Conservation (phyloP, 805 yeast genomes). For the Isabelozyma gotoi region DNA sequence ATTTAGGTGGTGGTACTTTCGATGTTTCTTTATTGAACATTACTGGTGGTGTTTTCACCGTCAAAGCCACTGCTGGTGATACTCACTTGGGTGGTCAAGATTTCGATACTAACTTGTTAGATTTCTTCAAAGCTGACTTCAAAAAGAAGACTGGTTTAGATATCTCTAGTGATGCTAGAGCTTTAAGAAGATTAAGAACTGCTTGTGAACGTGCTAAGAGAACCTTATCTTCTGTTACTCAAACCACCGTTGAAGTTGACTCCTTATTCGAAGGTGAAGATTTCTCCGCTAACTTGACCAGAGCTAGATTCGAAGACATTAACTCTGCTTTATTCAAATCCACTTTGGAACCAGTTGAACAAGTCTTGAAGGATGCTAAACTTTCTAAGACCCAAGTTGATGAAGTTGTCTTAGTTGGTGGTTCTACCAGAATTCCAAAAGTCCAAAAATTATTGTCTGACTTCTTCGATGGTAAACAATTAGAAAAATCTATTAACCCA, state of each 20-base stretch:
- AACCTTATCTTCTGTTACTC: constrained; percentile 49
- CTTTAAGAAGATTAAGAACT: constrained; percentile 52
- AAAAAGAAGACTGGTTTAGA: constrained; percentile 47
- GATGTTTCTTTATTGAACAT: constrained; percentile 91
- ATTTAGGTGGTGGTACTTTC: constrained; percentile 97
- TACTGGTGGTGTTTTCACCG: constrained; percentile 96
- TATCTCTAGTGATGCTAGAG: constrained; percentile 48
- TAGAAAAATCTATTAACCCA: constrained; percentile 50
- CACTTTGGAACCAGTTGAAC: constrained; percentile 51
- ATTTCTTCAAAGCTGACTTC: constrained; percentile 46
- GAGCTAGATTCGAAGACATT: constrained; percentile 52
- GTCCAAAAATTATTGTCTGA: constrained; percentile 50
- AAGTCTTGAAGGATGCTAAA: constrained; percentile 49
- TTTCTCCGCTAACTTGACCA: constrained; percentile 49
- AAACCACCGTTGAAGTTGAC: constrained; percentile 51
- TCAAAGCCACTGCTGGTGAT: constrained; percentile 79
- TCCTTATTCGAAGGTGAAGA: constrained; percentile 51
- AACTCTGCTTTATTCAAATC: constrained; percentile 51
- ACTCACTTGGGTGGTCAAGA: constrained; percentile 55
- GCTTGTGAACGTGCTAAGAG: constrained; percentile 55
- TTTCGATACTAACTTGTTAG: constrained; percentile 51
- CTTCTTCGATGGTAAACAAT: constrained; percentile 51
- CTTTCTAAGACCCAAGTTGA: constrained; percentile 40
- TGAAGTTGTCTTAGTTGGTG: constrained; percentile 51
- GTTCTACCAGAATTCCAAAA: constrained; percentile 54